Evolutionary conservation across 306 rosid genomes (phyloP), one percentile per base, ranked within the genome.

Genomic region (Inga leiocalycina): DNA sequence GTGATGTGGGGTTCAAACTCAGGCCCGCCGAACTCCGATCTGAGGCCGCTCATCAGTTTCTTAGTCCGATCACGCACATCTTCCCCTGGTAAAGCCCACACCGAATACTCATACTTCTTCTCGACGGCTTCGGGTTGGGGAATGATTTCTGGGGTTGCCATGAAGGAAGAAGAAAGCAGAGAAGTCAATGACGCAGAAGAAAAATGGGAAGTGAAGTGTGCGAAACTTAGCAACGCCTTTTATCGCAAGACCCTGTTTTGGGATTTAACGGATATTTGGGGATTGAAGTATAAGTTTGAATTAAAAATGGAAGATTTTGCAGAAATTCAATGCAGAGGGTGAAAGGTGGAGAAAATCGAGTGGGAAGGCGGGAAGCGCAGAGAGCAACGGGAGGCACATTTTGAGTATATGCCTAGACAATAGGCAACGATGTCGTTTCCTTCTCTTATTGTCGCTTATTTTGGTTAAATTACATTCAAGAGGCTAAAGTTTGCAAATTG

Each of bases 61-160:
- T 77, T 57, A 77, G 91, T 41, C 82, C 95, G 84, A 49, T 39
- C 48, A 0, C 59, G 24, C 46, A 91, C 91, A 44, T 89, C 91
- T 1, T 91, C 94, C 74, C 95, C 95, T 27, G 98, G 98, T 43
- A 92, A 79, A 68, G 95, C 98, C 98, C 98, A 95, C 86, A 95
- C 94, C 0, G 98, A 95, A 85, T 92, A 95, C 71, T 85, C 83
- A 4, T 89, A 64, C 79, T 73, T 45, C 27, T 24, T 24, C 48
- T 45, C 48, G 10, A 13, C 20, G 13, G 12, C 3, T 37, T 15
- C 44, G 17, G 48, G 48, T 4, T 56, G n/a, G 3, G 78, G 0
- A 15, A 79, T 16, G n/a, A 74, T 17, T 71, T 80, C 85, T 64
- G 85, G 81, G 83, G 76, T 83, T 22, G 87, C 85, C 94, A 93